Percentiles rank a stretch among this genome's conserved stretches.
phyloP scores from a whole-genome alignment of 371 early-diverging fungal species.

The Racocetra persica region DNA sequence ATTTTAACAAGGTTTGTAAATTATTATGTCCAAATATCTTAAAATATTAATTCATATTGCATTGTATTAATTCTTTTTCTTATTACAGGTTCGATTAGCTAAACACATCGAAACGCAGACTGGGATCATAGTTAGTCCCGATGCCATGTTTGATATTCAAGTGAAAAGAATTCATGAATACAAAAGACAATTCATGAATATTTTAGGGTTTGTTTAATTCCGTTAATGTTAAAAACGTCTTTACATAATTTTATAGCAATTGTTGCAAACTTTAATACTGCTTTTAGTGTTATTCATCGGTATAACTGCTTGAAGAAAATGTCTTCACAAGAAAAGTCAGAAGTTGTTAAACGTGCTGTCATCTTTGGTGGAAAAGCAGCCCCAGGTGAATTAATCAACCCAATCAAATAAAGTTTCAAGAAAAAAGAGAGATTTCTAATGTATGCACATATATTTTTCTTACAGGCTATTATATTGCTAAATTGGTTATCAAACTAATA shows the following conservation, averaged over 20 bases:
- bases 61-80: neutral
- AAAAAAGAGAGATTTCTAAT: neutral
- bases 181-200: slow-evolving; percentile 97
- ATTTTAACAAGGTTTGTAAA: slow-evolving; percentile 71
- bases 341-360: slow-evolving; percentile 79
- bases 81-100: slow-evolving; percentile 68
- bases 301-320: slow-evolving; percentile 81
- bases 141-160: slow-evolving; percentile 92
- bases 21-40: neutral
- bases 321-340: slow-evolving; percentile 63
- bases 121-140: slow-evolving; percentile 74
- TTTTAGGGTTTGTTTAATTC: slow-evolving; percentile 58
- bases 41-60: neutral
- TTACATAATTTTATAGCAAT: too few species aligned
- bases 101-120: slow-evolving; percentile 72
- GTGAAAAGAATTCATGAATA: slow-evolving; percentile 97
- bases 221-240: neutral
- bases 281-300: slow-evolving; percentile 81
- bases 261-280: too few species aligned
- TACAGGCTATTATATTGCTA: slow-evolving; percentile 91
- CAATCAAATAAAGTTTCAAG: neutral
- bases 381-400: slow-evolving; percentile 51
- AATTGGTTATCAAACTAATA: slow-evolving; percentile 95
- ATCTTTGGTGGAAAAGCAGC: slow-evolving; percentile 89
- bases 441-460: neutral